Evolutionary conservation across 495 filamentous ascomycete species (phyloP).

Genomic region (Penicillium nucicola): DNA sequence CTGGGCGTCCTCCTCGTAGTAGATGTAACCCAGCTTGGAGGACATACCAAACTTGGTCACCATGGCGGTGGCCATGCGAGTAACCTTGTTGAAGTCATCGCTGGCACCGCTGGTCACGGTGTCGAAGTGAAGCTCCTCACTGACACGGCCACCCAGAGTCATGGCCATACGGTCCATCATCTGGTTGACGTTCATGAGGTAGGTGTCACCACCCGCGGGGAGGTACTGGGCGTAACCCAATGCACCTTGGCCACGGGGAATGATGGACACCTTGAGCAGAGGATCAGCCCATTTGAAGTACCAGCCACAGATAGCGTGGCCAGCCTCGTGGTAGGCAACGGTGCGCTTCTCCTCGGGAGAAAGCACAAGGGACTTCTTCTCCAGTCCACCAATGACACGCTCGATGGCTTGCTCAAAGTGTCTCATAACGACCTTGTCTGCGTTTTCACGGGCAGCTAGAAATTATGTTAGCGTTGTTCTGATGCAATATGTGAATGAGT

Average conservation of each 20-base stretch:
- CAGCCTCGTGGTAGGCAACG: conserved; percentile 97
- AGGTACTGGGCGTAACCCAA: conserved; percentile 96
- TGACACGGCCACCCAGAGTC: conserved; percentile 92
- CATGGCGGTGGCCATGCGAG: conserved; percentile 91
- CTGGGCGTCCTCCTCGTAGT: conserved; percentile 79
- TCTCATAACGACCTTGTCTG: conserved; percentile 71
- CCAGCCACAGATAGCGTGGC: conserved; percentile 98
- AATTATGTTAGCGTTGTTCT: conserved; percentile 30
- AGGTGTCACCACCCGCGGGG: conserved; percentile 76
- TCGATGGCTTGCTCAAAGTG: conserved; percentile 98
- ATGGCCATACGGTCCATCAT: conserved; percentile 99
- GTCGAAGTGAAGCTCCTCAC: conserved; percentile 93
- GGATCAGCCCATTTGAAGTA: conserved; percentile 95
- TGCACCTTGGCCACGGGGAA: conserved; percentile 89
- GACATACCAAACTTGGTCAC: conserved; percentile 99
- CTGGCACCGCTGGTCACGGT: conserved; percentile 91
- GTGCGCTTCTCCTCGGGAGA: conserved; percentile 89
- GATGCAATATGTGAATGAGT: neutral
- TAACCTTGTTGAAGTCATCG: conserved; percentile 99
- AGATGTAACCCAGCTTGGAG: conserved; percentile 82
- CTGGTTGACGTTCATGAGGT: conserved; percentile 92
- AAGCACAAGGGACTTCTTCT: conserved; percentile 93
- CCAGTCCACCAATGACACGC: conserved; percentile 90
- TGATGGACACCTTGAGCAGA: conserved; percentile 96
- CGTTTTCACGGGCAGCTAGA: conserved; percentile 77